Base-by-base conservation (phyloP, 2,329 filamentous ascomycete species). In the Huntiella savannae region DNA sequence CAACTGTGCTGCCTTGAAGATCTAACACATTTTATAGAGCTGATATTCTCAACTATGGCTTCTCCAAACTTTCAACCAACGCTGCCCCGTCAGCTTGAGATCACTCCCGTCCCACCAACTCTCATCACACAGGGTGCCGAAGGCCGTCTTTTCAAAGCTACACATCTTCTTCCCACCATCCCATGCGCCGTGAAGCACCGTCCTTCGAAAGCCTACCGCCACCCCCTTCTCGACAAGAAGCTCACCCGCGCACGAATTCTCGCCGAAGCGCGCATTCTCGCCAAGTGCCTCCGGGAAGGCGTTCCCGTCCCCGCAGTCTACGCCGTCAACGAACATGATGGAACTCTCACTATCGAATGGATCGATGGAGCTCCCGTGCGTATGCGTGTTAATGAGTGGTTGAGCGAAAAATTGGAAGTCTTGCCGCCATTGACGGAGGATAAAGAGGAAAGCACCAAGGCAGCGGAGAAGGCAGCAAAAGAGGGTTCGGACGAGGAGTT, bases 51-150 rank as follows among this genome's bases (percentile, higher is more conserved):
- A n/a, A 36, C 33, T n/a, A 47, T 47, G 45, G n/a, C 45, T 16
- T 32, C 45, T 22, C 22, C 22, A 28, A 33, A 41, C 10, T 17
- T 39, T 15, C 36, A 46, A 40, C 68, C 68, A 54, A 63, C 68
- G 53, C 76, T 83, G 51, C 79, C 79, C 34, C 61, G 67, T 33
- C 71, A 79, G 54, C 79, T 86, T 61, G 67, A 69, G 49, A 66
- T 28, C 6, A 28, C 22, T 28, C 22, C 74, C 35, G 60, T 67
- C 54, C 62, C 73, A 42, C 76, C 84, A 52, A 62, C 59, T 42
- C 81, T 94, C 57, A 75, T 96, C 55, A 79, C 84, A 48, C 91
- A 96, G 70, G 91, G 91, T 63, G 91, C 91, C 59, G 91, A 98
- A 73, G 87, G 84, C 50, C 84, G 88, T 53, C 75, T 98, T 58